These are phyloP conservation scores for Simplicillium sp. DNA, from an alignment of 2,329 filamentous ascomycete species.

Conservation along the genomic window DNA sequence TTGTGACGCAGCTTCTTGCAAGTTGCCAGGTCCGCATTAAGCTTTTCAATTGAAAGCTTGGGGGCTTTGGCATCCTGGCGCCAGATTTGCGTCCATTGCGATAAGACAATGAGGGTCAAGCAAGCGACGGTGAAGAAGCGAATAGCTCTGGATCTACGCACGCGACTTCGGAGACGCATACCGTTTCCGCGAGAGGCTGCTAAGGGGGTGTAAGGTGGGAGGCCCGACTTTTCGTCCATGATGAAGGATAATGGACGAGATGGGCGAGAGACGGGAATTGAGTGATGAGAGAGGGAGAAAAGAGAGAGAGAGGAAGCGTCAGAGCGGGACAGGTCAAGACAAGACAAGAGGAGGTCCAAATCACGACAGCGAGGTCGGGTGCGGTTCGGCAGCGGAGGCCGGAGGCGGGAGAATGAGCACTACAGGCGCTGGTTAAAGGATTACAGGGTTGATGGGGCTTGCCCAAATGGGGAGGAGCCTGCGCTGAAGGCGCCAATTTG, in stretches of 20 bases:
- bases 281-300: too few species aligned
- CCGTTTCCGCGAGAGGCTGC: constrained; percentile 13
- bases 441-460: too few species aligned
- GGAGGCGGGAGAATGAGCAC: too few species aligned
- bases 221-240: constrained; percentile 8
- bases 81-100: constrained; percentile 36
- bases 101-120: constrained; percentile 40
- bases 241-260: constrained; percentile 3
- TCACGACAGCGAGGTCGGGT: too few species aligned
- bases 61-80: constrained; percentile 14
- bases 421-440: too few species aligned
- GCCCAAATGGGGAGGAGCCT: too few species aligned
- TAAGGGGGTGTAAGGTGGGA: constrained; percentile 5
- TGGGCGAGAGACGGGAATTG: too few species aligned
- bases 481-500: too few species aligned
- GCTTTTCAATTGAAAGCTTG: constrained; percentile 39
- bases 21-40: constrained; percentile 43
- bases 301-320: too few species aligned
- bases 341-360: too few species aligned
- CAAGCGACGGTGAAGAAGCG: constrained; percentile 34
- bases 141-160: constrained; percentile 34
- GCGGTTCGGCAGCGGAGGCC: too few species aligned
- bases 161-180: constrained; percentile 4
- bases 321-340: too few species aligned
- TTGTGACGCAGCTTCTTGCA: constrained; percentile 46